Evolutionary conservation across 495 filamentous ascomycete species (phyloP).

Genomic region (Penicillium maclennaniae): DNA sequence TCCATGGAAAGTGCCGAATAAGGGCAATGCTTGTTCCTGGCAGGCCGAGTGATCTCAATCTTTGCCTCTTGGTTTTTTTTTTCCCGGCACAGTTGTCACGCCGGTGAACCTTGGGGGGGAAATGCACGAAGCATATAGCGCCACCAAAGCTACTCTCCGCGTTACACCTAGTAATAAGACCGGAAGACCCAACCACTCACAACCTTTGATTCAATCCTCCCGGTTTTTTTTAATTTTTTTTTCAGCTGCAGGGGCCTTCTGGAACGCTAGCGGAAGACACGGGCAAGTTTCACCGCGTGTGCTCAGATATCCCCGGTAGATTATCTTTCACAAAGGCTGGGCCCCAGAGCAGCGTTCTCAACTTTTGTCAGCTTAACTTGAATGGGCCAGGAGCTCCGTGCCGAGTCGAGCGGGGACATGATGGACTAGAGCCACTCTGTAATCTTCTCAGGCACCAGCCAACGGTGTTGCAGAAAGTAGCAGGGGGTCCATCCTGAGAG

Average conservation of each 20-base stretch:
- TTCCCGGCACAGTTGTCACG: conserved; percentile 2
- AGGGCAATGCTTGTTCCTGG: neutral
- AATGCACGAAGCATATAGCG: neutral
- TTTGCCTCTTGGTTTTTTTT: too few relatives aligned
- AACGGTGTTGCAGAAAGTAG: neutral
- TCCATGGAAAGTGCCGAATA: neutral
- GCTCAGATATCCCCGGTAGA: too few relatives aligned
- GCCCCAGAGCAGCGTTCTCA: neutral
- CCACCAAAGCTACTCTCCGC: conserved; percentile 14
- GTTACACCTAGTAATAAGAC: neutral
- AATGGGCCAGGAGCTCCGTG: conserved; percentile 5
- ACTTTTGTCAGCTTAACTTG: neutral
- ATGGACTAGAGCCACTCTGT: neutral
- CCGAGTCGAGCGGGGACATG: conserved; percentile 1
- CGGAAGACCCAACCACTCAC: neutral
- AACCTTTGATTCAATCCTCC: neutral
- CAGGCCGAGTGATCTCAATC: neutral
- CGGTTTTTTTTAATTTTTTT: neutral
- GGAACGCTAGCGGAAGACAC: conserved; percentile 19
- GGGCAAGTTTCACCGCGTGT: conserved; percentile 6
- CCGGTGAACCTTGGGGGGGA: neutral
- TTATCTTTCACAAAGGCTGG: too few relatives aligned
- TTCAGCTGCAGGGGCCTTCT: conserved; percentile 20
- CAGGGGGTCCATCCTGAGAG: neutral
- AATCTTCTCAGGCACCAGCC: neutral